Conservation (phyloP, 31 red algal species). For the Asparagopsis taxiformis region DNA sequence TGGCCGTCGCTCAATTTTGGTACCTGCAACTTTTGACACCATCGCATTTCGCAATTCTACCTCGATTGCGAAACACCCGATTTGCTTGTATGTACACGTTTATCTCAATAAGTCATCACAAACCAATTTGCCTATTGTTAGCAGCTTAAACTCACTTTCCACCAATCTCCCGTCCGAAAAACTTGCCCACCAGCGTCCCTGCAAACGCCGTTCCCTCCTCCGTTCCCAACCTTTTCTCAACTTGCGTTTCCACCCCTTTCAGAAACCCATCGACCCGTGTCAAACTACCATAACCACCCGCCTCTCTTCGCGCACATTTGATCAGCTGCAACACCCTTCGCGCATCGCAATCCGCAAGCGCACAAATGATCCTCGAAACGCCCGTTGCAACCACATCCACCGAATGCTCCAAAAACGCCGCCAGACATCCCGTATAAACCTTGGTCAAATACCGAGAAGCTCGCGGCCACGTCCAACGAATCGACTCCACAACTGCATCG, state of each 20-base stretch:
- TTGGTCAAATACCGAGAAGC: constrained; percentile 10
- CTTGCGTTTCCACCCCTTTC: constrained; percentile 9
- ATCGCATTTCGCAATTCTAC: too few relatives aligned
- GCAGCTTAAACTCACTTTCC: too few relatives aligned
- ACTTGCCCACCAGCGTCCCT: constrained; percentile 1
- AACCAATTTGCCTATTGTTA: too few relatives aligned
- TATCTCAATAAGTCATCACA: not conserved
- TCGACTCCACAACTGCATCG: constrained; percentile 11
- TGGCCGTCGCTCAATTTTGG: too few relatives aligned
- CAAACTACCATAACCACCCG: constrained; percentile 5
- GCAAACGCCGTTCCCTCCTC: not conserved
- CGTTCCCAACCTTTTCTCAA: not conserved
- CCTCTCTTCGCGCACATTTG: not conserved
- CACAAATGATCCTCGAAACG: not conserved
- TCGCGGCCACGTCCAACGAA: constrained; percentile 27
- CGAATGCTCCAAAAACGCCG: constrained; percentile 14
- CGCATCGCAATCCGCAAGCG: constrained; percentile 8
- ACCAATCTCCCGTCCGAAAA: not conserved
- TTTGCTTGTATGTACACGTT: not conserved
- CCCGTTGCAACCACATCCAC: too few relatives aligned
- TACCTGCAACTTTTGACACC: too few relatives aligned
- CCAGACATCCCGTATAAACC: constrained; percentile 11
- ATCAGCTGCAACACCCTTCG: constrained; percentile 9
- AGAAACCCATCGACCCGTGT: not conserved
- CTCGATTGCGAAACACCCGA: too few relatives aligned